Percentiles rank a stretch among this genome's conserved stretches.
Evolutionary conservation across 495 filamentous ascomycete genomes (phyloP).

Genomic region (Podospora anserina): DNA sequence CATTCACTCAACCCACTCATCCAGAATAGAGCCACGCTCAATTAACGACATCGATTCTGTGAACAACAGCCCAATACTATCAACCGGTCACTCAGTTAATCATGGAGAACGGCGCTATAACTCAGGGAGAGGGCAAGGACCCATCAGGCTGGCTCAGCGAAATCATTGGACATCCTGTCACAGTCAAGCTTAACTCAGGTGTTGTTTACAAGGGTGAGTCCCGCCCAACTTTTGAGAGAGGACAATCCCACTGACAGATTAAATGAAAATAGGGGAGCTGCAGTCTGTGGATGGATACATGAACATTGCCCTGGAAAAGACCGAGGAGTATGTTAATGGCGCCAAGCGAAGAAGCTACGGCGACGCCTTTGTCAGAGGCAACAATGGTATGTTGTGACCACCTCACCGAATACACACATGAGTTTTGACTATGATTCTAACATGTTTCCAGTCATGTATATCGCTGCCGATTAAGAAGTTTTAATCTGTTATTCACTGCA

Average conservation of each 20-base stretch:
- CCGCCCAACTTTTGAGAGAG: not conserved
- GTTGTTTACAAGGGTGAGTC: conserved; percentile 86
- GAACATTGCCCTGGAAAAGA: conserved; percentile 97
- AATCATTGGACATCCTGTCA: conserved; percentile 88
- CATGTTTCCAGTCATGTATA: conserved; percentile 62
- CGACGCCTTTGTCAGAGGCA: conserved; percentile 93
- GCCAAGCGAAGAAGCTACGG: conserved; percentile 77
- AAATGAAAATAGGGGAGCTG: conserved; percentile 64
- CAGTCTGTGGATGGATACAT: conserved; percentile 99
- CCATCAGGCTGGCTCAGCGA: conserved; percentile 86
- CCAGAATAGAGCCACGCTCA: not conserved
- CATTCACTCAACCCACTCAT: not conserved
- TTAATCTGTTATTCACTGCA: not conserved
- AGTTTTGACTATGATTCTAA: not conserved
- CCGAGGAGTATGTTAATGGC: conserved; percentile 85
- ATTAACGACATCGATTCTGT: not conserved
- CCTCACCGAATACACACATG: not conserved
- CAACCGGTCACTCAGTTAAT: not conserved
- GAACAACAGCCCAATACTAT: conserved; percentile 1
- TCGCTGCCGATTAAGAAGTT: conserved; percentile 59
- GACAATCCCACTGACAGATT: conserved; percentile 1
- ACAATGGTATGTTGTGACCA: conserved; percentile 67
- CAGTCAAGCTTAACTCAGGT: conserved; percentile 92
- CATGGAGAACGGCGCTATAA: conserved; percentile 72
- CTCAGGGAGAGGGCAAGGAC: conserved; percentile 69